Evolutionary conservation across 2,329 filamentous ascomycete species (phyloP).

Genomic region (Hysterium pulicare): DNA sequence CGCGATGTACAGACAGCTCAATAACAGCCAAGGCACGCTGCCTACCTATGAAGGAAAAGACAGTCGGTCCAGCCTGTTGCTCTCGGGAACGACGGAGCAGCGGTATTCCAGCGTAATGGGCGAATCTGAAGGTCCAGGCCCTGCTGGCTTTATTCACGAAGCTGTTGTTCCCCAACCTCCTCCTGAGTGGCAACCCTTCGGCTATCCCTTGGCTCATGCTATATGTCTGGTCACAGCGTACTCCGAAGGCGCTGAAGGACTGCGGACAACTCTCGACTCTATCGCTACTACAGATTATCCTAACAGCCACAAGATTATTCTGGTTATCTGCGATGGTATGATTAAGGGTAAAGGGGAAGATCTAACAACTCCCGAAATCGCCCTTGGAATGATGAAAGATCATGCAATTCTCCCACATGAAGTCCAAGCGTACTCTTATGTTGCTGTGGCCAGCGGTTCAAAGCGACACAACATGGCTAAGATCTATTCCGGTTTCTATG

Average conservation of each 20-base stretch:
- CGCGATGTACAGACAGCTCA: slow-evolving; percentile 65
- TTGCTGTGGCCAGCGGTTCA: slow-evolving; percentile 89
- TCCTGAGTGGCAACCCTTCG: slow-evolving; percentile 95
- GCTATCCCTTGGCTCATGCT: slow-evolving; percentile 87
- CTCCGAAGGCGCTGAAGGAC: slow-evolving; percentile 88
- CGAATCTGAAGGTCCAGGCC: slow-evolving; percentile 69
- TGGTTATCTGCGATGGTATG: slow-evolving; percentile 94
- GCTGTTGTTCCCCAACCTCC: slow-evolving; percentile 94
- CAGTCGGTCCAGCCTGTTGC: slow-evolving; percentile 42
- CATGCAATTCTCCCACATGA: slow-evolving; percentile 75
- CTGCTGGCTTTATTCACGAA: slow-evolving; percentile 94
- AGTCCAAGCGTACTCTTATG: slow-evolving; percentile 89
- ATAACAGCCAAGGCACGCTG: slow-evolving; percentile 56
- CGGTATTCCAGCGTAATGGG: slow-evolving; percentile 54
- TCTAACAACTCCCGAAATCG: slow-evolving; percentile 83
- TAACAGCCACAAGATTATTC: slow-evolving; percentile 96
- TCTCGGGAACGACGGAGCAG: slow-evolving; percentile 41
- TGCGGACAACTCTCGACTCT: slow-evolving; percentile 91
- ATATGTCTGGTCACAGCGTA: slow-evolving; percentile 96
- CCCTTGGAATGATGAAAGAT: slow-evolving; percentile 92
- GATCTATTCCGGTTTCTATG: slow-evolving; percentile 96
- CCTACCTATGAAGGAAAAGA: slow-evolving; percentile 43
- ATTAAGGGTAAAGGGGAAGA: slow-evolving; percentile 94
- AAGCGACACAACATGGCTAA: slow-evolving; percentile 99
- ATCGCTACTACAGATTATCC: slow-evolving; percentile 97